These are phyloP conservation scores for Biscogniauxia marginata DNA, from an alignment of 2,329 filamentous ascomycete genomes.

Conservation along the genomic window DNA sequence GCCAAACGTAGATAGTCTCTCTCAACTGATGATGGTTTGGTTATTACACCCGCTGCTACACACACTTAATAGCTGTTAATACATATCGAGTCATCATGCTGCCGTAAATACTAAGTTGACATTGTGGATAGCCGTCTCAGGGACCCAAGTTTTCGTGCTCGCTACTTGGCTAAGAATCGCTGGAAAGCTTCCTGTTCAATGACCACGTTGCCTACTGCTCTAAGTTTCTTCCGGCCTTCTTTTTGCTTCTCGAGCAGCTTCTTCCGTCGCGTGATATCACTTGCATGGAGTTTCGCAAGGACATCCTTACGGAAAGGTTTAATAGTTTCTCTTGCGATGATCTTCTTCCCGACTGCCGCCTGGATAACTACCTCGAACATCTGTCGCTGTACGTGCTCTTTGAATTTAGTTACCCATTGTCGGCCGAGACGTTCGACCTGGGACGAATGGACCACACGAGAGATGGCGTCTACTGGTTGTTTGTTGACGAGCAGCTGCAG, in stretches of 20 bases:
- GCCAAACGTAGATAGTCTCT: neutral
- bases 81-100: neutral
- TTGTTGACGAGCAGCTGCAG: constrained; percentile 94
- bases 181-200: constrained; percentile 97
- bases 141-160: neutral
- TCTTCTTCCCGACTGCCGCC: constrained; percentile 75
- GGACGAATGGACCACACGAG: constrained; percentile 80
- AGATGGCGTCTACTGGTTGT: constrained; percentile 86
- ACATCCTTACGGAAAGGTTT: constrained; percentile 98
- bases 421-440: constrained; percentile 80
- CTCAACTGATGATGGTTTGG: neutral
- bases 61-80: neutral
- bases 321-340: constrained; percentile 89
- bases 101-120: neutral
- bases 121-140: neutral
- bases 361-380: constrained; percentile 98
- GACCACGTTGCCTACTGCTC: constrained; percentile 84
- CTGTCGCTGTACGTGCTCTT: constrained; percentile 91
- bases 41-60: neutral
- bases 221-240: constrained; percentile 84
- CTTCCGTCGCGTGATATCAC: constrained; percentile 75
- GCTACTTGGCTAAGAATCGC: constrained; percentile 79
- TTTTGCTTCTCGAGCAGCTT: constrained; percentile 97
- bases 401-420: constrained; percentile 93
- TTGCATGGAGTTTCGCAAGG: constrained; percentile 86